Evolutionary conservation across 306 rosid species (phyloP).

Genomic region (Cotoneaster glaucophyllus): DNA sequence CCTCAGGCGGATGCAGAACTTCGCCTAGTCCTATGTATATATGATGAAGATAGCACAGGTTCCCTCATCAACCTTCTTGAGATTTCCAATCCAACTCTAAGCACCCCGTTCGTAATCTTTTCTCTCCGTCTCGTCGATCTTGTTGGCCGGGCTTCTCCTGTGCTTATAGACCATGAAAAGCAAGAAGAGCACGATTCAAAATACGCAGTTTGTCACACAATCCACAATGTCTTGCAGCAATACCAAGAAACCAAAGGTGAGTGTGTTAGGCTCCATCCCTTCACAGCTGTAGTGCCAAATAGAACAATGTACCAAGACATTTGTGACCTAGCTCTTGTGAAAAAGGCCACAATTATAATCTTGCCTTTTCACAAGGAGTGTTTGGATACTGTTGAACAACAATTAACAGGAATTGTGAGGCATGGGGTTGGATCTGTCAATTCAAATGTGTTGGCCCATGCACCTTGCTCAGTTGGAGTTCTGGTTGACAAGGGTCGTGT

Average conservation of each 20-base stretch:
- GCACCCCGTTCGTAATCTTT: slow-evolving; percentile 31
- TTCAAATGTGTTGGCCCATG: slow-evolving; percentile 33
- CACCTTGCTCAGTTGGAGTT: slow-evolving; percentile 82
- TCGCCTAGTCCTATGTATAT: slow-evolving; percentile 34
- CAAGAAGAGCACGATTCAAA: slow-evolving; percentile 34
- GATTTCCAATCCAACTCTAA: slow-evolving; percentile 36
- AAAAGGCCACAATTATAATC: slow-evolving; percentile 45
- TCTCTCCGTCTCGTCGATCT: slow-evolving; percentile 53
- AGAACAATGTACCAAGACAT: slow-evolving; percentile 61
- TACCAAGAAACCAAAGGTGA: slow-evolving; percentile 29
- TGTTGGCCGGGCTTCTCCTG: slow-evolving; percentile 50
- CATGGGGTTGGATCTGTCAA: slow-evolving; percentile 18
- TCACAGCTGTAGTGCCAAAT: slow-evolving; percentile 46
- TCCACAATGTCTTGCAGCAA: slow-evolving; percentile 26
- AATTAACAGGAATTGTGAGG: background rate
- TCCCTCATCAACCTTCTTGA: slow-evolving; percentile 45
- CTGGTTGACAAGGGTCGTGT: slow-evolving; percentile 49
- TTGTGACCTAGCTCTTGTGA: slow-evolving; percentile 48
- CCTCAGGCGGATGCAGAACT: slow-evolving; percentile 36
- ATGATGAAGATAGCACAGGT: slow-evolving; percentile 28
- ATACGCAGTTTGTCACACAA: slow-evolving; percentile 25
- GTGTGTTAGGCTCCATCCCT: slow-evolving; percentile 27
- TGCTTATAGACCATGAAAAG: slow-evolving; percentile 49
- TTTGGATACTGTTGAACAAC: background rate
- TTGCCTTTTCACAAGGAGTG: slow-evolving; percentile 34